These are phyloP conservation scores for Camelina sativa DNA, from an alignment of 345 rosid species.

Conservation along the genomic window DNA sequence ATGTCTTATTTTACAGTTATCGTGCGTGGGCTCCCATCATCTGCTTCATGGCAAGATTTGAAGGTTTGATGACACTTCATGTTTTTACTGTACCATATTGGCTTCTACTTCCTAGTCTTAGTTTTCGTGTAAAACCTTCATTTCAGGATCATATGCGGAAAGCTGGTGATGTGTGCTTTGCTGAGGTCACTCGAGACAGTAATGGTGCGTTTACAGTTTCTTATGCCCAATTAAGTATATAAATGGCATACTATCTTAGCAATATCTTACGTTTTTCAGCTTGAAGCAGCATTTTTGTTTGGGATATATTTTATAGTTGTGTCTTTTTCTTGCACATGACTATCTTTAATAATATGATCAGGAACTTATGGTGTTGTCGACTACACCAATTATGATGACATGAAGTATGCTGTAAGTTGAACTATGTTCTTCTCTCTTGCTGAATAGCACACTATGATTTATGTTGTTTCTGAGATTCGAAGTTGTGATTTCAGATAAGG, in stretches of 20 bases:
- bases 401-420: constrained; percentile 90
- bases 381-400: constrained; percentile 89
- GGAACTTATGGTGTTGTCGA: constrained; percentile 94
- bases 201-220: constrained; percentile 59
- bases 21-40: constrained; percentile 87
- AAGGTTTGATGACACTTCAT: constrained; percentile 56
- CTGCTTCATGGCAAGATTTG: constrained; percentile 99
- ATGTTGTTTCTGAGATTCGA: neutral
- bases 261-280: neutral
- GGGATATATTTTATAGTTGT: neutral
- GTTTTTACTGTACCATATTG: neutral
- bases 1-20: constrained; percentile 57
- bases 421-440: constrained; percentile 10
- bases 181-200: constrained; percentile 88
- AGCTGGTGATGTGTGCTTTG: constrained; percentile 97
- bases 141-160: constrained; percentile 95
- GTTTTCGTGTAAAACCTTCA: constrained; percentile 21
- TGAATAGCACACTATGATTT: neutral
- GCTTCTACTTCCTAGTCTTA: neutral
- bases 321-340: constrained; percentile 2
- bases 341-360: constrained; percentile 38
- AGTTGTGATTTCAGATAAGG: constrained; percentile 51
- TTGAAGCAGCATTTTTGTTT: neutral
- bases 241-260: neutral
- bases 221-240: neutral